Base-by-base conservation (phyloP, 257 asterid species). In the Knoxia roxburghii region DNA sequence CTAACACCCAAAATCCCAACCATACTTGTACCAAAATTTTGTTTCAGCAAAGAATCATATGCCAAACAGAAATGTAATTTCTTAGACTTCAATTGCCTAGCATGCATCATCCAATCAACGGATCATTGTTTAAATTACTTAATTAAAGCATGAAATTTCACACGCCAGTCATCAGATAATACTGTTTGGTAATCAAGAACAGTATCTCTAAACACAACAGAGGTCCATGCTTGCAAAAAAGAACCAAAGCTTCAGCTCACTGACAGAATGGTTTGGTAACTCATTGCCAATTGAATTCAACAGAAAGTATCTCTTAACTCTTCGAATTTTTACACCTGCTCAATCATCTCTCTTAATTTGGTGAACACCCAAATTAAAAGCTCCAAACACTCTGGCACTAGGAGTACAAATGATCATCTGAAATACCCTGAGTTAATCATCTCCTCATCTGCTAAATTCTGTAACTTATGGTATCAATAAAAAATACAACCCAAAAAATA, bases 1-100 rank as follows among this genome's bases (percentile, higher is more conserved):
- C 26, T 18, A 30, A 13, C 14, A 5, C 30, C 51, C 24, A 26
- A 48, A 63, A 30, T 23, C 15, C 20, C 17, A 68, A 43, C 18
- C 2, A 17, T 5, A 46, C 20, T 57, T 40, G 5, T 32, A 20
- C 30, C 32, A 33, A 11, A 61, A 61, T 50, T 63, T 12, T 0
- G 7, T 62, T 29, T 49, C 52, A 37, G 20, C 59, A 46, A 51
- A 46, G 55, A 68, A 26, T 49, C 61, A 51, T 54, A 70, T 8
- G 45, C 17, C 56, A 61, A 70, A 40, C 12, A 60, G 24, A 30
- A 5, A 7, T 26, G 15, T 33, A 17, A 7, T 20, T 41, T 18
- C 32, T 69, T 45, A 51, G 21, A 27, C 32, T 50, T 20, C 29
- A 7, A 61, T 21, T 21, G 55, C 30, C 41, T 37, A 54, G 21